A percentile compares a stretch with the other conserved stretches of the same genome.
These are phyloP conservation scores for Neurospora sp. DNA, from an alignment of 495 filamentous ascomycete species.

Conservation along the genomic window DNA sequence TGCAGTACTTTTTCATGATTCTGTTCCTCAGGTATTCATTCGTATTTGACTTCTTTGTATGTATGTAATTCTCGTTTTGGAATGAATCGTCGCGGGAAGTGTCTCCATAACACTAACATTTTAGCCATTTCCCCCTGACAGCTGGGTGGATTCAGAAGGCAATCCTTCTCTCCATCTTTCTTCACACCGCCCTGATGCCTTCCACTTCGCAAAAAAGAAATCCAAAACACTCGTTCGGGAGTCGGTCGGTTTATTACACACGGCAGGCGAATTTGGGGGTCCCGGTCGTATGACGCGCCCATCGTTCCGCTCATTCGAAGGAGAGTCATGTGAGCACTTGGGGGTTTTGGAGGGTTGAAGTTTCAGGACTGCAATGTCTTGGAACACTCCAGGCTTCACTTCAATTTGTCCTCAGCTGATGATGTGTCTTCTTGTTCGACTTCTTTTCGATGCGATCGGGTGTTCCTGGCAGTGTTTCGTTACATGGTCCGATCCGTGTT, in stretches of 20 bases:
- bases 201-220: background rate
- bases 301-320: background rate
- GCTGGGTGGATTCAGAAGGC: background rate
- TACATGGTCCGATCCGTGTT: background rate
- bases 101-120: background rate
- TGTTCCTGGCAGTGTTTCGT: background rate
- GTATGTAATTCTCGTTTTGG: background rate
- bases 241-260: too few relatives aligned
- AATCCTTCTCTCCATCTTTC: background rate
- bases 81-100: background rate
- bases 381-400: background rate
- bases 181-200: background rate
- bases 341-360: background rate
- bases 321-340: background rate
- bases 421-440: background rate
- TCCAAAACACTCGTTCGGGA: background rate
- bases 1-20: too few relatives aligned
- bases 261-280: background rate
- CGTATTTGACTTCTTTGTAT: too few relatives aligned
- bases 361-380: background rate
- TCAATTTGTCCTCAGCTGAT: background rate
- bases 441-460: background rate
- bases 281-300: background rate
- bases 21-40: too few relatives aligned
- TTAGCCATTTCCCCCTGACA: background rate